These are phyloP conservation scores for Penicillium hordei DNA, from an alignment of 2,329 filamentous ascomycete genomes.

Conservation along the genomic window DNA sequence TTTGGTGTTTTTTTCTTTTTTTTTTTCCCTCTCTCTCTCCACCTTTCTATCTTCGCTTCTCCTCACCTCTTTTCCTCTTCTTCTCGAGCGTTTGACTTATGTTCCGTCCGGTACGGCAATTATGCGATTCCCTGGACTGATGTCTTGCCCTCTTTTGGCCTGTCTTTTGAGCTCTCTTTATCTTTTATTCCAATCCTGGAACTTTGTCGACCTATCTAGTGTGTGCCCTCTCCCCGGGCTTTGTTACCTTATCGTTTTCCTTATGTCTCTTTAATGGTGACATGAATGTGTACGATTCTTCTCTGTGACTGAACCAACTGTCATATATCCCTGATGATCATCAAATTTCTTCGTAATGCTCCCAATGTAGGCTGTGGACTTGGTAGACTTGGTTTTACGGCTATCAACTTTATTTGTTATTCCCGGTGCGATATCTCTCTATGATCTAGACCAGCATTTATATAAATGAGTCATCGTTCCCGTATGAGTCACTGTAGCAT, in stretches of 20 bases:
- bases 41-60: constrained; percentile 9
- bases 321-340: constrained; percentile 3
- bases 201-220: constrained; percentile 15
- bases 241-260: constrained; percentile 14
- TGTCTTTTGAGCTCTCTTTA: constrained; percentile 11
- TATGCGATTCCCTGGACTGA: constrained; percentile 14
- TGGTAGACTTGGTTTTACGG: background rate
- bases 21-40: background rate
- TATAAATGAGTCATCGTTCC: background rate
- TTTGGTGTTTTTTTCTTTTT: constrained; percentile 13
- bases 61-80: constrained; percentile 4
- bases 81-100: constrained; percentile 14
- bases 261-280: constrained; percentile 28
- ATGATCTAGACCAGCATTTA: too few species aligned
- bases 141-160: constrained; percentile 9
- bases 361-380: background rate
- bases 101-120: constrained; percentile 25
- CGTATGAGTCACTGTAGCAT: background rate
- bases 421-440: background rate
- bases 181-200: constrained; percentile 16
- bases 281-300: constrained; percentile 29
- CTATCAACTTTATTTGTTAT: background rate
- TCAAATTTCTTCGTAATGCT: background rate
- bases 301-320: constrained; percentile 14
- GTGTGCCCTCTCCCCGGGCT: constrained; percentile 5